Conservation (phyloP, 768 basidiomycete genomes). For the Rhodocollybia butyracea region DNA sequence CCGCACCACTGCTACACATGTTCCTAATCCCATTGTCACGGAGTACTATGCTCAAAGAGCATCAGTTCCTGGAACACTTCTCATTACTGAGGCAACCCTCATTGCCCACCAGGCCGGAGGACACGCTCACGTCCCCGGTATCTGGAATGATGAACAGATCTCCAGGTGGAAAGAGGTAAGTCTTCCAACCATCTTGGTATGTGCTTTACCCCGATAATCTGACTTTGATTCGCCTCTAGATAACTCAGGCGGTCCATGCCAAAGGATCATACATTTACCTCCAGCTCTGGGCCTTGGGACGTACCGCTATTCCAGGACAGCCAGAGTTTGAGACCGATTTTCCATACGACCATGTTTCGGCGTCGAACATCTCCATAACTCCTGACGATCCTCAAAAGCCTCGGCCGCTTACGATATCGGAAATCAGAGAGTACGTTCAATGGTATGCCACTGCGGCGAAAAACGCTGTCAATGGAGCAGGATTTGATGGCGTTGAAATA, state of each 20-base stretch:
- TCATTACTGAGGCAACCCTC: constrained; percentile 56
- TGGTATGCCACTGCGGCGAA: constrained; percentile 52
- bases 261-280: constrained; percentile 43
- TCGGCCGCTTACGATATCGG: constrained; percentile 39
- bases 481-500: constrained; percentile 64
- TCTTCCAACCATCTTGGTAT: constrained; percentile 17
- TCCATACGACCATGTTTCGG: constrained; percentile 22
- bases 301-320: constrained; percentile 28
- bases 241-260: constrained; percentile 57
- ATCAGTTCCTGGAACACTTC: constrained; percentile 47
- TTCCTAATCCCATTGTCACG: constrained; percentile 27
- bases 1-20: constrained; percentile 21
- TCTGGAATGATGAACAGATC: constrained; percentile 62
- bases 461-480: constrained; percentile 53
- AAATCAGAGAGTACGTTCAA: constrained; percentile 48
- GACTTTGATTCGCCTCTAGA: constrained; percentile 26
- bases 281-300: constrained; percentile 53
- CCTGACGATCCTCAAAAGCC: constrained; percentile 20
- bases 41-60: constrained; percentile 51
- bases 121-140: constrained; percentile 50
- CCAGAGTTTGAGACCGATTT: constrained; percentile 32
- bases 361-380: constrained; percentile 20
- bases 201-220: not conserved
- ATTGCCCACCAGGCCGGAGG: constrained; percentile 51
- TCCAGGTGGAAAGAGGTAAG: constrained; percentile 49